Conservation (phyloP, 768 basidiomycete species). For the Termitomyces sp. region DNA sequence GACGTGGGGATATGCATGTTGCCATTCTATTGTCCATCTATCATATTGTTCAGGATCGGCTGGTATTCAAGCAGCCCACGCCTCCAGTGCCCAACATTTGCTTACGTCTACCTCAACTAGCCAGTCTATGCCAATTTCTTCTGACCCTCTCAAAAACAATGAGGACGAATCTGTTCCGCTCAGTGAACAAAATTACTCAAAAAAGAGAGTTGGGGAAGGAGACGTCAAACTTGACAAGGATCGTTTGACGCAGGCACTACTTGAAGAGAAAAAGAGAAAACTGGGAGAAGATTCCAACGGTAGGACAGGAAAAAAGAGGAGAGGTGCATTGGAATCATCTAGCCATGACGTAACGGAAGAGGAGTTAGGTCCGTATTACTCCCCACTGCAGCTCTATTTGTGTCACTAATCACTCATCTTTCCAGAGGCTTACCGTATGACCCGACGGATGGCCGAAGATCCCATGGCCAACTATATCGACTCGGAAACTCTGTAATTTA, state of each 20-base stretch:
- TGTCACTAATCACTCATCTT: conserved; percentile 10
- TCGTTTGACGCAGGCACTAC: conserved; percentile 61
- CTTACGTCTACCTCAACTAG: conserved; percentile 37
- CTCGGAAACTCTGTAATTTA: conserved; percentile 23
- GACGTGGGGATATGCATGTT: conserved; percentile 93
- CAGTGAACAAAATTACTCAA: conserved; percentile 69
- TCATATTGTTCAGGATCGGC: conserved; percentile 91
- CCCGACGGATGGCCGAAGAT: conserved; percentile 69
- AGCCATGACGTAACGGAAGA: conserved; percentile 87
- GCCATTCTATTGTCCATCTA: conserved; percentile 78
- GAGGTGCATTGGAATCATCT: conserved; percentile 40
- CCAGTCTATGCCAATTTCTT: conserved; percentile 17
- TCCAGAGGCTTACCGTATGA: conserved; percentile 90
- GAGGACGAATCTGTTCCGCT: conserved; percentile 22
- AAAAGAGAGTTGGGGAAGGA: conserved; percentile 77
- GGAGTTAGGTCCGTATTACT: conserved; percentile 54
- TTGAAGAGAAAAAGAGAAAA: conserved; percentile 80
- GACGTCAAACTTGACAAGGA: conserved; percentile 72
- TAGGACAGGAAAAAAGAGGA: conserved; percentile 53
- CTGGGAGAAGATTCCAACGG: conserved; percentile 53
- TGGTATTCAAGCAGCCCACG: conserved; percentile 71
- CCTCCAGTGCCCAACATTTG: conserved; percentile 70
- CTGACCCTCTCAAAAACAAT: conserved; percentile 16
- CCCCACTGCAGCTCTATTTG: conserved; percentile 8
- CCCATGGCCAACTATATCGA: conserved; percentile 94